These are phyloP conservation scores for Dendrobium officinale DNA, from an alignment of 106 monocot species.

Conservation along the genomic window DNA sequence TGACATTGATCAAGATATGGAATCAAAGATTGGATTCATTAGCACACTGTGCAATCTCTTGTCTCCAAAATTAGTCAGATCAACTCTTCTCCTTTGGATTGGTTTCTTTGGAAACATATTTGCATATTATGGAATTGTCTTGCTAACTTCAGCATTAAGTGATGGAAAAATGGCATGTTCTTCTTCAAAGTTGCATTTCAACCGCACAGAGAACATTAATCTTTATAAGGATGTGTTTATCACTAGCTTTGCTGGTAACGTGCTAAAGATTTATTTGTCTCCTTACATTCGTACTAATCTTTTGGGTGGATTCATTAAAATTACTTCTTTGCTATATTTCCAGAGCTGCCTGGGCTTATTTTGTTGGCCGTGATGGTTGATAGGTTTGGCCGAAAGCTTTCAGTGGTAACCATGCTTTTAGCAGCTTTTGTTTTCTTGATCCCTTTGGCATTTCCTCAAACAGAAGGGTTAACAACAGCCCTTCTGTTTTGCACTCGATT, in stretches of 20 bases:
- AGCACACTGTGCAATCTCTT: conserved; percentile 27
- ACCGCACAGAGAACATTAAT: conserved; percentile 7
- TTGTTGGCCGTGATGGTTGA: conserved; percentile 58
- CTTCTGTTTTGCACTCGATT: conserved; percentile 70
- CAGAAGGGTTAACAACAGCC: conserved; percentile 28
- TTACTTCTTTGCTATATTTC: conserved; percentile 2
- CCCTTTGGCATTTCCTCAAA: conserved; percentile 40
- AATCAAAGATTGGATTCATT: conserved; percentile 21
- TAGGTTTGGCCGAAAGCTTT: conserved; percentile 59
- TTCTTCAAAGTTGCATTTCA: conserved; percentile 7
- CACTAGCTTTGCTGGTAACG: conserved; percentile 66
- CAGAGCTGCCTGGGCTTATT: conserved; percentile 76
- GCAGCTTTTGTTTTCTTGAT: conserved; percentile 37
- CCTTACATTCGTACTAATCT: neutral
- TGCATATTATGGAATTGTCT: conserved; percentile 71
- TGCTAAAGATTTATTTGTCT: neutral
- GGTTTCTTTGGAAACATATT: conserved; percentile 76
- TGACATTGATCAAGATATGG: neutral
- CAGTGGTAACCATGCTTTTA: conserved; percentile 57
- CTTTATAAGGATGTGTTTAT: conserved; percentile 68
- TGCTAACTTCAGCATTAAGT: conserved; percentile 58
- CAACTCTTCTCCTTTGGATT: conserved; percentile 73
- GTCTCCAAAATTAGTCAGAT: conserved; percentile 41
- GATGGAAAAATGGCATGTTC: conserved; percentile 15
- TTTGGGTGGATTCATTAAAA: neutral